Percentiles rank a stretch among this genome's conserved stretches.
These are phyloP conservation scores for Fusarium nisikadoi DNA, from an alignment of 2,329 filamentous ascomycete genomes.

Conservation along the genomic window DNA sequence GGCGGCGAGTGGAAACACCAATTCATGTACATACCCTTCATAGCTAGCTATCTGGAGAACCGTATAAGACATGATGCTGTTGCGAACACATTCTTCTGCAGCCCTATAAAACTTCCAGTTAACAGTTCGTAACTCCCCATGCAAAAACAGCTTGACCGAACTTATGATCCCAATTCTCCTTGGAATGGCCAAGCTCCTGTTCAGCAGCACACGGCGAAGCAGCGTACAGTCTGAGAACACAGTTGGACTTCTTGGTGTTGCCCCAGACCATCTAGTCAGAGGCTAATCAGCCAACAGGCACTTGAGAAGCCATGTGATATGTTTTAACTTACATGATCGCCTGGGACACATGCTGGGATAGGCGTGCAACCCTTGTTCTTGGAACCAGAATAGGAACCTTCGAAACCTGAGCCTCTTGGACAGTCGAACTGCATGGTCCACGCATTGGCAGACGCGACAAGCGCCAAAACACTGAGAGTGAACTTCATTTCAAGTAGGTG, in stretches of 20 bases:
- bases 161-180: not conserved
- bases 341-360: not conserved
- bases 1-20: fast-evolving
- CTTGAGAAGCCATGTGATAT: no score
- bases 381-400: not conserved
- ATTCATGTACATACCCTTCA: not conserved
- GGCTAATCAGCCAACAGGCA: not conserved
- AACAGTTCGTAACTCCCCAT: not conserved
- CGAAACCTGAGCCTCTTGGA: not conserved
- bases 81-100: fast-evolving
- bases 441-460: not conserved
- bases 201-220: not conserved
- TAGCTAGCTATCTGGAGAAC: not conserved
- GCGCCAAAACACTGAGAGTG: fast-evolving
- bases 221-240: not conserved
- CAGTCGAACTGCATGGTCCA: not conserved
- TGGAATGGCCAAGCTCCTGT: not conserved
- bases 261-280: not conserved
- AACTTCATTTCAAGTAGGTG: not conserved
- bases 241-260: not conserved
- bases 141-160: not conserved
- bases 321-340: not conserved
- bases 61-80: not conserved
- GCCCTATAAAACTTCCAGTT: fast-evolving
- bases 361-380: not conserved